Conservation (phyloP, 2,329 filamentous ascomycete species). For the Lojkania enalia region DNA sequence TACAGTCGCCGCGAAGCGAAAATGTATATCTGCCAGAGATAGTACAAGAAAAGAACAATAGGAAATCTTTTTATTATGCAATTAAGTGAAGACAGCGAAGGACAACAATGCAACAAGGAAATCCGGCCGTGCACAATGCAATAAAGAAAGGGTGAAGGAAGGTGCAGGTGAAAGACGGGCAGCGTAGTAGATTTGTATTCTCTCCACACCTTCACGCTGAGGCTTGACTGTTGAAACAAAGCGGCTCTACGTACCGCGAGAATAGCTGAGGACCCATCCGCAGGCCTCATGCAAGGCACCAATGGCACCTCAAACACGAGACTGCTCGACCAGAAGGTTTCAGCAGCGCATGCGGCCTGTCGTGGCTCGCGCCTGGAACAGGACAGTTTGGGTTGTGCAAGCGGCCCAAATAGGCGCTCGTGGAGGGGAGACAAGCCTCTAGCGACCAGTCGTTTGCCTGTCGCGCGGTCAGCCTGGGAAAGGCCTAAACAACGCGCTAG, state of each 20-base stretch:
- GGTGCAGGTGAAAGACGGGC: constrained; percentile 22
- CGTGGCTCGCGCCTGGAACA: constrained; percentile 49
- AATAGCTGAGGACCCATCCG: constrained; percentile 42
- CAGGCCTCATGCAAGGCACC: constrained; percentile 40
- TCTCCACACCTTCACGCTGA: constrained; percentile 7
- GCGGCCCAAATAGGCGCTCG: constrained; percentile 45
- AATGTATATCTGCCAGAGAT: constrained; percentile 40
- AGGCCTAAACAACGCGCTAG: constrained; percentile 40
- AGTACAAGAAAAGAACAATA: constrained; percentile 10
- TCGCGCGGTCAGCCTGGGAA: constrained; percentile 39
- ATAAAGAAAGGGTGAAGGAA: constrained; percentile 31
- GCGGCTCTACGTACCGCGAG: constrained; percentile 44
- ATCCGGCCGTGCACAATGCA: constrained; percentile 42
- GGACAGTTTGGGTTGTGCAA: constrained; percentile 36
- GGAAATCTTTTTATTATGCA: constrained; percentile 23
- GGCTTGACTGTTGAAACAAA: constrained; percentile 24
- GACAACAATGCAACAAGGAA: constrained; percentile 33
- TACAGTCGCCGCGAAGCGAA: constrained; percentile 6
- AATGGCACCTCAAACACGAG: constrained; percentile 44
- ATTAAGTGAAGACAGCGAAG: constrained; percentile 14
- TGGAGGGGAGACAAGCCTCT: constrained; percentile 34
- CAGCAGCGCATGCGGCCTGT: constrained; percentile 45
- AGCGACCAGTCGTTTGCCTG: constrained; percentile 45
- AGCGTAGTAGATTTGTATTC: constrained; percentile 23
- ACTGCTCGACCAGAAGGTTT: constrained; percentile 46